Evolutionary conservation across 371 early-diverging fungal genomes (phyloP), one percentile per base, ranked within the genome.

Genomic region (Mucor sp.): DNA sequence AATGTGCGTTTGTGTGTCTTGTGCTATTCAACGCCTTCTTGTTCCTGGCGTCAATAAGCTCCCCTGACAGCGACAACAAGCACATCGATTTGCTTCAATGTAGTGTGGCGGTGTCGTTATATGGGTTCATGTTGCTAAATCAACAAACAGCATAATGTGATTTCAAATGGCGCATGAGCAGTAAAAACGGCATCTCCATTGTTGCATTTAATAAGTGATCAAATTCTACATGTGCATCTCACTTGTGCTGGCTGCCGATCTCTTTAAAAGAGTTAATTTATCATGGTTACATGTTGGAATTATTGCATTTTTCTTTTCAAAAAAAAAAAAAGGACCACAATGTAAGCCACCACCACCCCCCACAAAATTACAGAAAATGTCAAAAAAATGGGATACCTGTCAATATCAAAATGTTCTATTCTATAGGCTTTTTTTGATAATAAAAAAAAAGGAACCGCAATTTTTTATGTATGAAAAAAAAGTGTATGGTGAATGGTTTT

Each of bases 371-470:
- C 7, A 50, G 50, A 50, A 44, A 50, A 50, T 50, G 25, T 50
- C 50, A 8, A 25, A 50, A 50, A 11, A 50, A 30, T 2, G 33
- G 33, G 14, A 37, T 37, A 37, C 37, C 37, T 37, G 37, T 37
- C 50, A 50, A 44, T 50, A 50, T 48, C 43, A 43, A 43, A 15
- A 48, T 48, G 48, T 50, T 50, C 50, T 50, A 50, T 50, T 50
- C 50, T 50, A 50, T 2, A n/a, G 23, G n/a, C 21, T 48, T 48
- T 48, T 48, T 48, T 48, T 5, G 7, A 50, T 33, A 11, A 50
- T 23, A 50, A 50, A 50, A 50, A 50, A 50, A 50, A 50, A 12
- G 50, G 23, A 50, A 50, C 50, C 50, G 25, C 50, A 23, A 25
- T 50, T 50, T 50, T 19, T 23, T 50, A 50, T 25, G 23, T 50